Conservation (phyloP, 805 yeast genomes). For the Saccharomycopsis sp. region DNA sequence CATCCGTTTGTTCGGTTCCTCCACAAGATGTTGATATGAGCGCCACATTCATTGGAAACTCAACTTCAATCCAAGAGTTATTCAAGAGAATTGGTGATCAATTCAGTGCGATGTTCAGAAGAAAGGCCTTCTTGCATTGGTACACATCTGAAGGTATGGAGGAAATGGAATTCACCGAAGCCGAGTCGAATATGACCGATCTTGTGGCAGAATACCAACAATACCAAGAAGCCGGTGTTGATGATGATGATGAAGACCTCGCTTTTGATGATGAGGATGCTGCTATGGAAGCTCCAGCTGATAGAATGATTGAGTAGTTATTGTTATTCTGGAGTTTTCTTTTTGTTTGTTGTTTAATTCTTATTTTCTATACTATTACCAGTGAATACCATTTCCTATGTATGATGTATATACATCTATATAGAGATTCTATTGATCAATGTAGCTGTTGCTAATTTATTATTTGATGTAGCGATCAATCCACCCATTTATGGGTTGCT, state of each 20-base stretch:
- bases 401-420: background rate
- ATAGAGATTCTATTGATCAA: background rate
- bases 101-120: constrained; percentile 86
- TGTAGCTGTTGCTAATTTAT: background rate
- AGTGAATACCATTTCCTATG: too few species aligned
- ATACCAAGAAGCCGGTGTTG: constrained; percentile 77
- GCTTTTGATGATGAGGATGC: constrained; percentile 58
- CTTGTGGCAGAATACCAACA: constrained; percentile 87
- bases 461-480: too few species aligned
- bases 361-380: constrained; percentile 5
- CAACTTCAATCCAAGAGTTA: constrained; percentile 87
- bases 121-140: constrained; percentile 96
- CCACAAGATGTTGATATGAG: constrained; percentile 82
- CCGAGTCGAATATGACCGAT: constrained; percentile 86
- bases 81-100: constrained; percentile 87
- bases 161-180: constrained; percentile 88
- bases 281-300: constrained; percentile 46
- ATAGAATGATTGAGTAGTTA: background rate
- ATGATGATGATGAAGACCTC: constrained; percentile 62
- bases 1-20: constrained; percentile 87
- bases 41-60: constrained; percentile 89
- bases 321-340: too few species aligned
- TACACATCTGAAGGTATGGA: constrained; percentile 96
- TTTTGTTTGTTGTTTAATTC: constrained; percentile 1
- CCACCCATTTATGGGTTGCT: too few species aligned